A percentile compares a stretch with the other conserved stretches of the same genome.
Conservation (phyloP, 208 protist genomes). For the Leptomonas seymouri region DNA sequence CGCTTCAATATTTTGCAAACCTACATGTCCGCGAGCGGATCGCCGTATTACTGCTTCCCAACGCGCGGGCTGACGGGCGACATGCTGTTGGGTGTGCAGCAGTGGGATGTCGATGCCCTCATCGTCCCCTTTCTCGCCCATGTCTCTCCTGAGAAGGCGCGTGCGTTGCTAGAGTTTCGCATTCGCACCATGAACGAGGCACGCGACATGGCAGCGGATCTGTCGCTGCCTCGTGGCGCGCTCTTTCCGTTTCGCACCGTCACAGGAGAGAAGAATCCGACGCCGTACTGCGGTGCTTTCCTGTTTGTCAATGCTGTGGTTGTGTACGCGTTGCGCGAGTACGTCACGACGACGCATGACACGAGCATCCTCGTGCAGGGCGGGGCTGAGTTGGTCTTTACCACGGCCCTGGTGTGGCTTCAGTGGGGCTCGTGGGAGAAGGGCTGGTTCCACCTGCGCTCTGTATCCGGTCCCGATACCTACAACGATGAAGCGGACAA, state of each 20-base stretch:
- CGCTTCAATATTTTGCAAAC: slow-evolving; percentile 90
- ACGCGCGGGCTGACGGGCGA: slow-evolving; percentile 80
- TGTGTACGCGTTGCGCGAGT: slow-evolving; percentile 77
- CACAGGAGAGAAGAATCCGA: slow-evolving; percentile 72
- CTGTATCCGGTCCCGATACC: slow-evolving; percentile 83
- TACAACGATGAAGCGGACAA: slow-evolving; percentile 89
- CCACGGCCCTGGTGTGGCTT: slow-evolving; percentile 83
- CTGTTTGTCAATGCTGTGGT: slow-evolving; percentile 89
- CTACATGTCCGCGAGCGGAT: slow-evolving; percentile 52
- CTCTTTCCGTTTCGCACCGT: slow-evolving; percentile 87
- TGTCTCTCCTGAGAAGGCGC: slow-evolving; percentile 70
- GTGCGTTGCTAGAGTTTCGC: slow-evolving; percentile 84
- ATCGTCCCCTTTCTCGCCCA: slow-evolving; percentile 87
- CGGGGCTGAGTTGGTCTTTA: slow-evolving; percentile 83
- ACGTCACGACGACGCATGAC: slow-evolving; percentile 85
- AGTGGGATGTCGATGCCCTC: slow-evolving; percentile 91
- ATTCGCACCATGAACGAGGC: slow-evolving; percentile 81
- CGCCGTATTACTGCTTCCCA: slow-evolving; percentile 59
- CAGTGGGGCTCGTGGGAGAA: slow-evolving; percentile 89
- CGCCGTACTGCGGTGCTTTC: slow-evolving; percentile 75
- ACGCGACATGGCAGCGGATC: slow-evolving; percentile 63
- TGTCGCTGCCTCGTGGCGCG: slow-evolving; percentile 85
- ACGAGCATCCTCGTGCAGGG: slow-evolving; percentile 69
- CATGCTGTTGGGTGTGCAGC: slow-evolving; percentile 69
- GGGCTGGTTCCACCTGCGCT: slow-evolving; percentile 84